Conservation (phyloP, 2,329 filamentous ascomycete species). For the Penicillium polonicum region DNA sequence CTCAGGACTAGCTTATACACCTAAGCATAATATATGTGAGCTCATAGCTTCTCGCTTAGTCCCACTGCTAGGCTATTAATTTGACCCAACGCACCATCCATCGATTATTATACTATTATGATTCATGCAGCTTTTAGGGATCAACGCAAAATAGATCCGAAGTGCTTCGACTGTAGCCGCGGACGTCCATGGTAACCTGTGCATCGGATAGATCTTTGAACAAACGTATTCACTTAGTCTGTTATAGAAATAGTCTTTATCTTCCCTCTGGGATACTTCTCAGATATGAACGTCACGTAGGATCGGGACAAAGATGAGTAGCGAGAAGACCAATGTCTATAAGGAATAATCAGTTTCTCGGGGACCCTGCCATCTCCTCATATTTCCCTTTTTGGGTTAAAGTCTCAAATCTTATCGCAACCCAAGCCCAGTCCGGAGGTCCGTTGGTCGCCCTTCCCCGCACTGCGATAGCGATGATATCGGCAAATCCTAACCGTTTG, state of each 20-base stretch:
- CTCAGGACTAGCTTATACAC: background rate
- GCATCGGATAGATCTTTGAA: background rate
- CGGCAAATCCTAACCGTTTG: slow-evolving; percentile 2
- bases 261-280: background rate
- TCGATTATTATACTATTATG: background rate
- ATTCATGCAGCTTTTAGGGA: background rate
- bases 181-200: background rate
- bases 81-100: background rate
- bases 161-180: background rate
- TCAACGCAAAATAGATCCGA: background rate
- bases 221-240: too few species aligned
- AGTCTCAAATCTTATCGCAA: slow-evolving; percentile 9
- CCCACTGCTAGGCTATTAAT: background rate
- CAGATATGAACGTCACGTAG: background rate
- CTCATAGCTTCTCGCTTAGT: background rate
- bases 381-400: slow-evolving; percentile 14
- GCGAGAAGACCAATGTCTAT: background rate
- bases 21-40: background rate
- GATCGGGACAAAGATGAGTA: background rate
- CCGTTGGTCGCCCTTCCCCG: slow-evolving; percentile 15
- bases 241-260: background rate
- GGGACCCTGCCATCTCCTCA: slow-evolving; percentile 13
- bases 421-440: background rate
- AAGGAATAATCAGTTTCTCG: background rate
- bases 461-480: slow-evolving; percentile 12